Conservation (phyloP, 1,139 yeast species). For the Wickerhamomyces sp. region DNA sequence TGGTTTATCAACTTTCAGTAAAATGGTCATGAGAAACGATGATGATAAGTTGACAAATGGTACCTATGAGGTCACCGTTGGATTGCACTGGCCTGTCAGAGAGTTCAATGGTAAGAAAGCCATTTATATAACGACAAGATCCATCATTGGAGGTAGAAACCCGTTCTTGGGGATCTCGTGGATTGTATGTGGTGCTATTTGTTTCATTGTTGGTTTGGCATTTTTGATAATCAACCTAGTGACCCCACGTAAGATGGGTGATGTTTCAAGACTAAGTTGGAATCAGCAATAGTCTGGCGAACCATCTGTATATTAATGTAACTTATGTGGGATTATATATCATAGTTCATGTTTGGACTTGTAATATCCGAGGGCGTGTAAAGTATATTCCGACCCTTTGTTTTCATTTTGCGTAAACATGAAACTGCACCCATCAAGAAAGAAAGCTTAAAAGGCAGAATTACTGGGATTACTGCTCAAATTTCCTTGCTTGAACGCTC, state of each 20-base stretch:
- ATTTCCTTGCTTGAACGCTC: too few species aligned
- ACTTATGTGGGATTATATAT: too few species aligned
- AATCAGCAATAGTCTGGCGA: slow-evolving; percentile 10
- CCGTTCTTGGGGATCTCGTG: slow-evolving; percentile 83
- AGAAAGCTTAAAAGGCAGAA: too few species aligned
- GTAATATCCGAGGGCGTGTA: neutral
- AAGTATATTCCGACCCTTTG: slow-evolving; percentile 1
- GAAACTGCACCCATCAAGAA: neutral
- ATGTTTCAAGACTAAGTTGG: slow-evolving; percentile 23
- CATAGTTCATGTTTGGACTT: neutral
- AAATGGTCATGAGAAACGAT: slow-evolving; percentile 78
- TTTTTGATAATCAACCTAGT: slow-evolving; percentile 20
- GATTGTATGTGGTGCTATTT: slow-evolving; percentile 91
- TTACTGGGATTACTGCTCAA: too few species aligned
- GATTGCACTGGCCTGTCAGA: slow-evolving; percentile 83
- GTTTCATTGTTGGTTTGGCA: slow-evolving; percentile 18
- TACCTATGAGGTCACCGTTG: slow-evolving; percentile 65
- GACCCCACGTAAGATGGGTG: slow-evolving; percentile 23
- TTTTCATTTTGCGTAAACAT: slow-evolving; percentile 1
- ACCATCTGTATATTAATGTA: neutral
- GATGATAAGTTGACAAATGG: slow-evolving; percentile 57
- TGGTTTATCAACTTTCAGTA: slow-evolving; percentile 80
- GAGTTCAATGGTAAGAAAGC: slow-evolving; percentile 81
- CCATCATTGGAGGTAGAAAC: slow-evolving; percentile 89
- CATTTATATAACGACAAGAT: slow-evolving; percentile 73